Evolutionary conservation across 2,329 filamentous ascomycete genomes (phyloP).

Genomic region (Epichloe hybrida): DNA sequence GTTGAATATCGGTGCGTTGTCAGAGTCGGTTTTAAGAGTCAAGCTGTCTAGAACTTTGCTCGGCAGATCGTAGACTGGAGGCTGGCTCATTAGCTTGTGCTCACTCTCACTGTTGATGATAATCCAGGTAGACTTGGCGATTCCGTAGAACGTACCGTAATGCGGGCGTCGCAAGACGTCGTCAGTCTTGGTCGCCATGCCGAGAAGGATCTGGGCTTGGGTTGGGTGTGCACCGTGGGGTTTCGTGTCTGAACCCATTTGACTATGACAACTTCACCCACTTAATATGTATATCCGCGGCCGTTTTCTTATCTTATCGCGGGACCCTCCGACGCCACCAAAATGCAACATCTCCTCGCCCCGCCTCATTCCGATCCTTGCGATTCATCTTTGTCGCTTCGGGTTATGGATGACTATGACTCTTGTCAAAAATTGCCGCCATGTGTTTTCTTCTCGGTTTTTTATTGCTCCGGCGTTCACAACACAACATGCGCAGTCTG

Average conservation of each 20-base stretch:
- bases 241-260: not conserved
- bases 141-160: constrained; percentile 27
- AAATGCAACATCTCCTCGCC: not conserved
- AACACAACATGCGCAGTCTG: too few species aligned
- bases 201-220: not conserved
- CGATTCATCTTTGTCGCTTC: not conserved
- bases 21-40: constrained; percentile 27
- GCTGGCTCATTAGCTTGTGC: constrained; percentile 2
- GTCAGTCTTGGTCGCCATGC: constrained; percentile 15
- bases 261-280: not conserved
- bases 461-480: too few species aligned
- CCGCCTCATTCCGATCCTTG: not conserved
- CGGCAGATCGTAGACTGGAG: constrained; percentile 68
- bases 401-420: not conserved
- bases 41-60: constrained; percentile 57
- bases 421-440: not conserved
- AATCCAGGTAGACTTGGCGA: not conserved
- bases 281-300: too few species aligned
- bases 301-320: not conserved
- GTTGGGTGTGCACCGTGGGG: not conserved
- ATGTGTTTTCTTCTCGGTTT: too few species aligned
- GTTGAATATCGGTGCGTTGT: constrained; percentile 11
- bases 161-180: constrained; percentile 37
- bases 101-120: not conserved
- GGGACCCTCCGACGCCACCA: not conserved